Percentiles rank a stretch among this genome's conserved stretches.
Evolutionary conservation across 2,329 filamentous ascomycete species (phyloP).

Genomic region (Coniella lustricola): DNA sequence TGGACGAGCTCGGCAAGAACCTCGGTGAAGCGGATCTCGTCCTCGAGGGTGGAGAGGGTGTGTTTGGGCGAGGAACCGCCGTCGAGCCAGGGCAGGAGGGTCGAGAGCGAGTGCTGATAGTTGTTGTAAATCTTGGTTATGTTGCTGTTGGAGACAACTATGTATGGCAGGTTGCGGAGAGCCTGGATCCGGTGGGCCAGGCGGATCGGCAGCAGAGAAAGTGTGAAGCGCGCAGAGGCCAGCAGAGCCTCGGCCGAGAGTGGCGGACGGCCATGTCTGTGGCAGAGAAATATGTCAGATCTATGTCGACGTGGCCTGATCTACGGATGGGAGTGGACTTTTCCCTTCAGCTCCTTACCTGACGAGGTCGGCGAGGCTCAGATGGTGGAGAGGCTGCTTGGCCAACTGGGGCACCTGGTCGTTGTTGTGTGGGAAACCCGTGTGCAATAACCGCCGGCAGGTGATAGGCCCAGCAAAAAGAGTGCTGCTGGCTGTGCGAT

Average conservation of each 20-base stretch:
- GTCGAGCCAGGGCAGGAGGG: slow-evolving; percentile 67
- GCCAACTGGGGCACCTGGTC: slow-evolving; percentile 75
- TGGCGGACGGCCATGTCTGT: slow-evolving; percentile 70
- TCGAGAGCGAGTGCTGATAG: slow-evolving; percentile 88
- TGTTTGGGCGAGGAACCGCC: slow-evolving; percentile 36
- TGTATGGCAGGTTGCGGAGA: slow-evolving; percentile 88
- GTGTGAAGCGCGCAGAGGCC: slow-evolving; percentile 89
- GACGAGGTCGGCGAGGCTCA: slow-evolving; percentile 83
- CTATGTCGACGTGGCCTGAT: background rate
- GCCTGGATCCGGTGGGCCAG: slow-evolving; percentile 92
- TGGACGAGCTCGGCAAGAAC: slow-evolving; percentile 92
- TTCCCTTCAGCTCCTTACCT: no score
- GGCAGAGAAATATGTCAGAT: background rate
- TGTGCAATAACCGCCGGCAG: slow-evolving; percentile 3
- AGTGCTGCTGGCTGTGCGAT: background rate
- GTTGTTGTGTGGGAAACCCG: slow-evolving; percentile 47
- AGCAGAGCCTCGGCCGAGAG: slow-evolving; percentile 74
- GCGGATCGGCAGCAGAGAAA: slow-evolving; percentile 83
- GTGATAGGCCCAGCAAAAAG: slow-evolving; percentile 7
- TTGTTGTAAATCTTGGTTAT: slow-evolving; percentile 93
- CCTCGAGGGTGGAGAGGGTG: slow-evolving; percentile 67
- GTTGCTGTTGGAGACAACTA: slow-evolving; percentile 96
- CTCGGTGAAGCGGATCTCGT: slow-evolving; percentile 86
- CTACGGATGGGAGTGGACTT: slow-evolving; percentile 5
- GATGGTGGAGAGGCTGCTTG: slow-evolving; percentile 66